Conservation (phyloP, 345 rosid genomes). For the Moricandia moricandioides region DNA sequence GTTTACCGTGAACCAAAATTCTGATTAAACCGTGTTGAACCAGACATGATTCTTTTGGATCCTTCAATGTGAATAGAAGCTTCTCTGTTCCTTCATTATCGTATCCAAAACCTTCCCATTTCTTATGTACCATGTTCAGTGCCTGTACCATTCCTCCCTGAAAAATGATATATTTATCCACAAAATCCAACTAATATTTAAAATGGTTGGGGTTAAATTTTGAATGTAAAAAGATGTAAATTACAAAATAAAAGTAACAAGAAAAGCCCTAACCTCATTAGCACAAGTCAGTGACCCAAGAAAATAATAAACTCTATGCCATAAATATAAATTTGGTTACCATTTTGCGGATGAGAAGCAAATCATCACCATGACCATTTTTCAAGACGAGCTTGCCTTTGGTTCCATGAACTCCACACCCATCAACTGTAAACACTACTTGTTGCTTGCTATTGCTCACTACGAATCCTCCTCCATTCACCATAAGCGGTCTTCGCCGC, state of each 20-base stretch:
- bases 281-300: neutral
- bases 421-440: conserved; percentile 69
- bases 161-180: neutral
- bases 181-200: neutral
- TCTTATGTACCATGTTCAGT: conserved; percentile 57
- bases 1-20: conserved; percentile 41
- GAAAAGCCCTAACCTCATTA: neutral
- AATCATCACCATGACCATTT: conserved; percentile 48
- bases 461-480: conserved; percentile 80
- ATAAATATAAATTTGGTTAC: conserved; percentile 31
- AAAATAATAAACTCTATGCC: neutral
- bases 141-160: conserved; percentile 74
- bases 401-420: conserved; percentile 72
- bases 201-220: neutral
- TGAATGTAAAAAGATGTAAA: neutral
- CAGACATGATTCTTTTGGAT: conserved; percentile 47
- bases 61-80: conserved; percentile 60
- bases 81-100: conserved; percentile 59
- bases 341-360: conserved; percentile 78
- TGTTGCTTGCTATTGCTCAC: conserved; percentile 61
- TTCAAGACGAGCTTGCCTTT: conserved; percentile 53
- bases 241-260: neutral
- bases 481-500: conserved; percentile 60
- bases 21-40: conserved; percentile 38
- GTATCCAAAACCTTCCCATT: conserved; percentile 66